Conservation (phyloP, 2,329 filamentous ascomycete species). For the Apiospora aurea region DNA sequence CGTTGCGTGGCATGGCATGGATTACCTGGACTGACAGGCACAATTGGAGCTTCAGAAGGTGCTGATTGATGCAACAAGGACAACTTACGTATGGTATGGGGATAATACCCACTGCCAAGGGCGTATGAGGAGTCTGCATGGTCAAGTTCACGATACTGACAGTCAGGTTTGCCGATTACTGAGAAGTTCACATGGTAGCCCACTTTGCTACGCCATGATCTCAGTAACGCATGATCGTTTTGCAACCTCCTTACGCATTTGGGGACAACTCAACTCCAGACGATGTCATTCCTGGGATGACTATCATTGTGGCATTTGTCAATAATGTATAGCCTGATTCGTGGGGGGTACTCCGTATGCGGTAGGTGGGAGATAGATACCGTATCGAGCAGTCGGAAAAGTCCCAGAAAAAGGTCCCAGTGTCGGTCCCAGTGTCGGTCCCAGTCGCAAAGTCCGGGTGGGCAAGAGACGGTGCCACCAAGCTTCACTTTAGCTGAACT, state of each 20-base stretch:
- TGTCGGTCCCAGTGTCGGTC: background rate
- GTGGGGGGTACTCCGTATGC: too few relatives aligned
- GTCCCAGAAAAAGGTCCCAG: conserved; percentile 8
- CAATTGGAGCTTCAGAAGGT: background rate
- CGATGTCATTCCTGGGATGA: background rate
- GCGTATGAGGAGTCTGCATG: background rate
- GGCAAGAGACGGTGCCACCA: background rate
- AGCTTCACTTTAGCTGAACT: conserved; percentile 4
- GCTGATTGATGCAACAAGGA: background rate
- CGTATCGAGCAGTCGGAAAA: conserved; percentile 1
- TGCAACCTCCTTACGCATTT: background rate
- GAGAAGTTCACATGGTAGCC: background rate
- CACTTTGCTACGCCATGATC: background rate
- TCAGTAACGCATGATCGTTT: background rate
- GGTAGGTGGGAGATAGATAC: background rate
- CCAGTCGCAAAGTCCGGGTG: background rate
- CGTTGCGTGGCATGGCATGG: conserved; percentile 6
- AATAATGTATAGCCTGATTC: background rate
- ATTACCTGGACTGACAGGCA: background rate
- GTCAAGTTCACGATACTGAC: background rate
- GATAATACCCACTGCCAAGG: background rate
- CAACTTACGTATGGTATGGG: conserved; percentile 1
- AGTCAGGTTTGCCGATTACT: background rate
- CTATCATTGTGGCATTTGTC: background rate
- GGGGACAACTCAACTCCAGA: background rate